These are phyloP conservation scores for Hypoxylon sp. DNA, from an alignment of 2,329 filamentous ascomycete species.

Conservation along the genomic window DNA sequence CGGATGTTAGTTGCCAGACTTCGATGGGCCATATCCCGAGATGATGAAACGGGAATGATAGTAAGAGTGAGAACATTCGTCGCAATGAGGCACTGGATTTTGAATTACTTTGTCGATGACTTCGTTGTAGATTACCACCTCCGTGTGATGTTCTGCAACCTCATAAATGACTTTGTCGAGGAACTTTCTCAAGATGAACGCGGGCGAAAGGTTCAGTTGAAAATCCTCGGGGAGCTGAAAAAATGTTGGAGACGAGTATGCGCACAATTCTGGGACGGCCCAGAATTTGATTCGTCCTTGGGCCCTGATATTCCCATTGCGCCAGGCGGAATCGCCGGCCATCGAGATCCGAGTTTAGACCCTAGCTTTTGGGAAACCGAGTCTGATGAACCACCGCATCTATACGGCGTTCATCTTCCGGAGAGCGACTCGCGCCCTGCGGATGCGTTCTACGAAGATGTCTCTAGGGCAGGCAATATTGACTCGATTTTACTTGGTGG, in stretches of 20 bases:
- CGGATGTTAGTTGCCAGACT: slow-evolving; percentile 88
- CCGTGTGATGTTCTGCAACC: slow-evolving; percentile 82
- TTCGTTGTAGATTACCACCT: slow-evolving; percentile 84
- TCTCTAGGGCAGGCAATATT: slow-evolving; percentile 63
- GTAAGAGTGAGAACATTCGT: slow-evolving; percentile 98
- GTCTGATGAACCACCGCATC: slow-evolving; percentile 61
- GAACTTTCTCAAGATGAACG: slow-evolving; percentile 65
- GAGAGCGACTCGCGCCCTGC: slow-evolving; percentile 49
- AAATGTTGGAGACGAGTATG: slow-evolving; percentile 97
- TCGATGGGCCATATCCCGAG: slow-evolving; percentile 85
- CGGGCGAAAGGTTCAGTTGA: slow-evolving; percentile 73
- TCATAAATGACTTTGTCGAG: slow-evolving; percentile 79
- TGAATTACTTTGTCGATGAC: slow-evolving; percentile 98
- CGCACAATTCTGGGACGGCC: slow-evolving; percentile 87
- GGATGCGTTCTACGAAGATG: slow-evolving; percentile 63
- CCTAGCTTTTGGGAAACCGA: slow-evolving; percentile 69
- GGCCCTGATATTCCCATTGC: slow-evolving; percentile 76
- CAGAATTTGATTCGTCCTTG: slow-evolving; percentile 74
- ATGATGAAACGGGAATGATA: slow-evolving; percentile 89
- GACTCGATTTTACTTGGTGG: slow-evolving; percentile 62
- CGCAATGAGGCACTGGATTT: slow-evolving; percentile 94
- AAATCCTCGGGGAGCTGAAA: slow-evolving; percentile 94
- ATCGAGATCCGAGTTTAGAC: slow-evolving; percentile 69
- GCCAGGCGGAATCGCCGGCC: slow-evolving; percentile 80
- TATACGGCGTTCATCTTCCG: slow-evolving; percentile 59